Evolutionary conservation across 768 basidiomycete genomes (phyloP), one percentile per base, ranked within the genome.

Genomic region (Tylopilus plumbeoviolaceoides): DNA sequence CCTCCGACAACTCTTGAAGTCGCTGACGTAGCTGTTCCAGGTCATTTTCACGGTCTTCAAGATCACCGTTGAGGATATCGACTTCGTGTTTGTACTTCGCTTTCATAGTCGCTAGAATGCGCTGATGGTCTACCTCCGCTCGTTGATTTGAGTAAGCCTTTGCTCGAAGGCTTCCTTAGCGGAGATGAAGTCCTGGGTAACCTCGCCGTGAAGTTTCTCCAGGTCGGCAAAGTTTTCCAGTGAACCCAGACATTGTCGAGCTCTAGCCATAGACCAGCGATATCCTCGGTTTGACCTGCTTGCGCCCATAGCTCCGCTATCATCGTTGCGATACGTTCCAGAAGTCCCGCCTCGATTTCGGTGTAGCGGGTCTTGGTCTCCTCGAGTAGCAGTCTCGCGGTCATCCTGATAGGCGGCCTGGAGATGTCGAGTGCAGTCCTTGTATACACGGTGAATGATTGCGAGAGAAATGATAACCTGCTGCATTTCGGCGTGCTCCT

Each of bases 1-100:
- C 64, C 31, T 72, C 68, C 7, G 64, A 61, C 52, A 78, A 70
- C 7, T 72, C 63, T 58, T 73, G 71, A 6, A 84, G 64, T 35
- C 74, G 68, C 40, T 56, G 55, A 43, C 67, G 65, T 35, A 81
- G 64, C 7, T 62, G 54, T 33, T 70, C 57, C 14, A 60, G 20
- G n/a, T 71, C 63, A 25, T 67, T 67, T 43, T 70, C 65, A 18
- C 70, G 72, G 48, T 74, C 75, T 44, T 73, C 68, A 30, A 70
- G 65, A 23, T 70, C 67, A 27, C 65, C 61, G 23, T 75, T 70
- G 21, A 80, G 69, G 39, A 74, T 61, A 18, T 68, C 65, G n/a
- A 66, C 62, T 39, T 73, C 56, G 18, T 36, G 67, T 63, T 21
- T 65, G 53, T 50, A 73, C 60, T 56, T 74, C 64, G 40, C 67